A percentile compares a stretch with the other conserved stretches of the same genome.
phyloP scores from a whole-genome alignment of 2,329 filamentous ascomycete species.

The Gliomastix tumulicola region DNA sequence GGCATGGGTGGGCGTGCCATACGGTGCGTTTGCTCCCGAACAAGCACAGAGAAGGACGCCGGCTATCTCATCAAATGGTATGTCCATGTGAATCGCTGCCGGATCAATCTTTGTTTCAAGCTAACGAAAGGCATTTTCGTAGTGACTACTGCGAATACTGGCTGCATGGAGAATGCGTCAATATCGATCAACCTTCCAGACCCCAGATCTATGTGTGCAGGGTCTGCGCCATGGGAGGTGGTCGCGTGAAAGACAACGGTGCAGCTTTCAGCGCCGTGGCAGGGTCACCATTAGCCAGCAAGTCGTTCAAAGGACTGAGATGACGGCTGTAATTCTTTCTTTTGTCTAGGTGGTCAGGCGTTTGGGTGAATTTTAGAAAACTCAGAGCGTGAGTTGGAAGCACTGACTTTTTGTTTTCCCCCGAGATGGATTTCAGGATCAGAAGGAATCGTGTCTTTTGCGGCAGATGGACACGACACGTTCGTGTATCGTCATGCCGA shows the following conservation, averaged over 20 bases:
- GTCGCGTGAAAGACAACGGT: constrained; percentile 37
- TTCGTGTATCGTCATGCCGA: too few species aligned
- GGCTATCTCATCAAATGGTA: constrained; percentile 59
- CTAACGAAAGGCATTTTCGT: constrained; percentile 3
- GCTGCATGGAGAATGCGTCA: constrained; percentile 57
- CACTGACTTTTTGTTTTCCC: too few species aligned
- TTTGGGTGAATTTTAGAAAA: neutral
- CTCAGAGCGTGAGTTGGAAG: too few species aligned
- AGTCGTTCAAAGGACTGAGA: constrained; percentile 34
- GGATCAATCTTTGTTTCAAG: neutral
- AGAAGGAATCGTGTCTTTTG: too few species aligned
- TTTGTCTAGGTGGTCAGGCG: constrained; percentile 22
- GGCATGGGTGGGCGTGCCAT: constrained; percentile 36
- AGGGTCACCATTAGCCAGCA: constrained; percentile 32
- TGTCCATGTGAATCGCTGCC: neutral
- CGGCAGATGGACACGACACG: too few species aligned
- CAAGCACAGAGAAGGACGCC: constrained; percentile 35
- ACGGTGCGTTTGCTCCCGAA: constrained; percentile 49
- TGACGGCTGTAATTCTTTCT: constrained; percentile 11
- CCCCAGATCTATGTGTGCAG: constrained; percentile 57
- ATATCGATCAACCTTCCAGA: constrained; percentile 48
- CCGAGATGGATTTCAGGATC: too few species aligned
- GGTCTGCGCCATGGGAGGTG: constrained; percentile 49
- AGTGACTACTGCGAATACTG: constrained; percentile 61
- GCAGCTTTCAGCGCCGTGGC: constrained; percentile 17